Conservation (phyloP, 768 basidiomycete species). For the Pisolithus microcarpus region DNA sequence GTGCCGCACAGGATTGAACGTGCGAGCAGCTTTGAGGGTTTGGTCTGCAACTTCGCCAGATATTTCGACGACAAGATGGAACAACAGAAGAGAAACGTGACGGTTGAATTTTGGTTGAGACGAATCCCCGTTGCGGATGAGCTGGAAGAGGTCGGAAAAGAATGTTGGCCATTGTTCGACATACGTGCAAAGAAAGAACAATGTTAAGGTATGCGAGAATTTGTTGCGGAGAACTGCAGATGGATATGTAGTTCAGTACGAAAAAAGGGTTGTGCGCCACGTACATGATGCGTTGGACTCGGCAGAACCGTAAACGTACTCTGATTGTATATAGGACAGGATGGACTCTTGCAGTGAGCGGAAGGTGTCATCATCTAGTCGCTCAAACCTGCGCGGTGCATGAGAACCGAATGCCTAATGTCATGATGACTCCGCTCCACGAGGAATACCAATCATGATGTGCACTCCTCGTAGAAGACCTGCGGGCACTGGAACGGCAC, state of each 20-base stretch:
- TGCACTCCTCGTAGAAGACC: neutral
- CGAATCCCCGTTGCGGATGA: conserved; percentile 58
- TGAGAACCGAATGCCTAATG: conserved; percentile 5
- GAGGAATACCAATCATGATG: neutral
- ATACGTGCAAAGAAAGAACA: conserved; percentile 86
- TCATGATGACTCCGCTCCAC: neutral
- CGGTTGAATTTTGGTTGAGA: conserved; percentile 62
- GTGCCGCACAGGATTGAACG: conserved; percentile 63
- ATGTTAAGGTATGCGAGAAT: conserved; percentile 83
- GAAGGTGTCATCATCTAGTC: conserved; percentile 64
- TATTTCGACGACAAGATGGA: conserved; percentile 89
- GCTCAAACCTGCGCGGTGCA: conserved; percentile 43
- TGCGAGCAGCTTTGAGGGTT: conserved; percentile 80
- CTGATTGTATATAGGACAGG: conserved; percentile 76
- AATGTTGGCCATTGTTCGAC: conserved; percentile 80
- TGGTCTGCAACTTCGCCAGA: conserved; percentile 97
- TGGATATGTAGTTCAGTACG: conserved; percentile 9
- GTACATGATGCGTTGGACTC: conserved; percentile 77
- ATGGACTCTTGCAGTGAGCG: conserved; percentile 68
- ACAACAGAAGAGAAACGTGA: conserved; percentile 81
- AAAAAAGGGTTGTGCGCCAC: conserved; percentile 26
- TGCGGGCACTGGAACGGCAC: conserved; percentile 1
- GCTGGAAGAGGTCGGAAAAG: conserved; percentile 69
- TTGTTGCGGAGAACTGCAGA: conserved; percentile 83
- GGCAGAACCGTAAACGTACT: conserved; percentile 80